Conservation (phyloP, 2,329 filamentous ascomycete genomes). For the Verticillium isaacii region DNA sequence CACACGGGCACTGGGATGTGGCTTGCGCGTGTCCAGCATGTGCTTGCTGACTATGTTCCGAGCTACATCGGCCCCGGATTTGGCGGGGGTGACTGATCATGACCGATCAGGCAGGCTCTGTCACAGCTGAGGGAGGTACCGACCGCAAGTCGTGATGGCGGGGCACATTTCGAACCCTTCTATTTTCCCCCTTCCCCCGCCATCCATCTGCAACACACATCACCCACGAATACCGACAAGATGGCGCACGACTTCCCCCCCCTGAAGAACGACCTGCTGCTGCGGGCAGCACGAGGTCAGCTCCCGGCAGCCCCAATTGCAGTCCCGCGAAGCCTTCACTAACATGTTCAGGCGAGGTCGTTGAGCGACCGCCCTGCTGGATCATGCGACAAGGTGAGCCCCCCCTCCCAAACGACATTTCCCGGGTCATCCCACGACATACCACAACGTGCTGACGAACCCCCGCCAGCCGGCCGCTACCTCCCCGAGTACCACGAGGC, state of each 20-base stretch:
- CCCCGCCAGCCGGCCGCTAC: conserved; percentile 75
- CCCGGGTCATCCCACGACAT: background rate
- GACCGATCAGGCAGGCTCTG: background rate
- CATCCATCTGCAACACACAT: background rate
- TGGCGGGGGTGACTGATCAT: background rate
- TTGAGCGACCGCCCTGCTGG: conserved; percentile 94
- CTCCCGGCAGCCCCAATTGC: conserved; percentile 8
- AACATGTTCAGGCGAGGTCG: conserved; percentile 64
- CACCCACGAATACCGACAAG: conserved; percentile 18
- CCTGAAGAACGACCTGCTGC: conserved; percentile 85
- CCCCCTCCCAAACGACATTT: background rate
- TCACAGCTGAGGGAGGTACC: background rate
- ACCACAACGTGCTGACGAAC: conserved; percentile 6
- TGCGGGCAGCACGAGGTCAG: conserved; percentile 84
- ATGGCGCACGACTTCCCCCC: conserved; percentile 75
- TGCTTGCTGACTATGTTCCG: background rate
- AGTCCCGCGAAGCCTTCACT: conserved; percentile 6
- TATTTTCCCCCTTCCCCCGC: background rate
- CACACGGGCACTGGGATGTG: background rate
- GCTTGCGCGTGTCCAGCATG: background rate
- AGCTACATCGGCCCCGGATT: background rate
- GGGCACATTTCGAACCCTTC: background rate
- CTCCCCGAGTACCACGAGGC: conserved; percentile 96
- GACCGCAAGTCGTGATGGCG: background rate
- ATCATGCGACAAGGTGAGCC: conserved; percentile 93